Base-by-base conservation (phyloP, 768 basidiomycete species). In the Hirschioporus abietinus region DNA sequence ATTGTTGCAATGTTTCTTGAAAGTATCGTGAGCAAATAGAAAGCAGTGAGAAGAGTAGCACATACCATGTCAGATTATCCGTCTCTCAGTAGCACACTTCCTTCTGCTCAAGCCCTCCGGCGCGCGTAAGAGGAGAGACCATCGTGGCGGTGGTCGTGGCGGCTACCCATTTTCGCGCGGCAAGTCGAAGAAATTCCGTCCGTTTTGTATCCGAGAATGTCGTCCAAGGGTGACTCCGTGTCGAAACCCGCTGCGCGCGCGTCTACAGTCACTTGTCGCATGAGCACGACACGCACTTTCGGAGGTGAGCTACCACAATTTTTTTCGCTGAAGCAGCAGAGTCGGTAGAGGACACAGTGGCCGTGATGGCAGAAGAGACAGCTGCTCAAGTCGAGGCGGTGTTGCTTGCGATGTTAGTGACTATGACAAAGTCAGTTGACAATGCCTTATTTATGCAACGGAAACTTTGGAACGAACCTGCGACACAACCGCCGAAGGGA, bases 401-500 rank as follows among this genome's bases (percentile, higher is more conserved):
- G 60, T 25, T 34, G 60, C 3, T 52, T 15, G 15, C 42, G 20
- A 20, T 10, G 12, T 52, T 34, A 61, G 60, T 25, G 24, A 34
- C 60, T 25, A 34, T 2, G 30, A 34, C 17, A 15, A 52, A 15
- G 42, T 52, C 42, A 52, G 42, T 52, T 52, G 4, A 5, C n/a
- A n/a, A n/a, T n/a, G n/a, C n/a, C n/a, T n/a, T n/a, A n/a, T n/a
- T n/a, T n/a, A n/a, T n/a, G n/a, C n/a, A n/a, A n/a, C n/a, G n/a
- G n/a, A 36, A 36, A n/a, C n/a, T n/a, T n/a, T 36, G 35, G 35
- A 20, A 15, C 42, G 3, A 12, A 52, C 42, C 42, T 52, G 73
- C 75, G 35, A 71, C 71, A 59, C 75, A 76, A 20, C 75, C 72
- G 10, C 75, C 75, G 66, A 76, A 76, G n/a, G 75, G 75, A n/a